phyloP scores from a whole-genome alignment of 164 flowering plant species.

The Pachysandra terminalis region DNA sequence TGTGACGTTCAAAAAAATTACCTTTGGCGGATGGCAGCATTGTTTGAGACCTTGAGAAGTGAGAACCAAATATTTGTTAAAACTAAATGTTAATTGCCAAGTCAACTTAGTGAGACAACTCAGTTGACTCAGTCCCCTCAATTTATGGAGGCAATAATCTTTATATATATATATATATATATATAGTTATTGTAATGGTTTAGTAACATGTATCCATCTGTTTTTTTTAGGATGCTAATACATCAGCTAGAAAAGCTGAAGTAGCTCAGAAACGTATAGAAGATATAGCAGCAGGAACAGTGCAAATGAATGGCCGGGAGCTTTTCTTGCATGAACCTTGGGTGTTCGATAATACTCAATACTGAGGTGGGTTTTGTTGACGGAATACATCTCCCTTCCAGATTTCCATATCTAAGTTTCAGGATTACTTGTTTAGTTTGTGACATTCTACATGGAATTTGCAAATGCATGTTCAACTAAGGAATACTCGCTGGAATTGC shows the following conservation, averaged over 20 bases:
- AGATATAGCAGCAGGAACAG: conserved; percentile 62
- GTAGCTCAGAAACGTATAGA: conserved; percentile 70
- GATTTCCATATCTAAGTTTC: not conserved
- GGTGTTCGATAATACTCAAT: conserved; percentile 65
- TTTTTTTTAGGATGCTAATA: conserved; percentile 56
- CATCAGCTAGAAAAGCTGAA: conserved; percentile 55
- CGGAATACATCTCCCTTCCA: not conserved
- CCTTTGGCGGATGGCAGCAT: too few relatives aligned
- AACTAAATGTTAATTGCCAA: not conserved
- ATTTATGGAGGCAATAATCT: too few relatives aligned
- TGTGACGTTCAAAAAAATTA: too few relatives aligned
- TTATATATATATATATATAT: too few relatives aligned
- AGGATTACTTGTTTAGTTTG: not conserved
- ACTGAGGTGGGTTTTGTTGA: conserved; percentile 24
- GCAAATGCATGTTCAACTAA: not conserved
- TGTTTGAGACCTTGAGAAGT: not conserved
- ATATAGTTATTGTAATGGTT: not conserved
- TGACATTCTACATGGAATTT: not conserved
- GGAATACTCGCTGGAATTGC: not conserved
- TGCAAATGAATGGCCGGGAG: conserved; percentile 82
- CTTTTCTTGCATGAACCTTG: conserved; percentile 73
- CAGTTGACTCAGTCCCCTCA: too few relatives aligned
- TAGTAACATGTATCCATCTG: not conserved
- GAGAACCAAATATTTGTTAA: not conserved
- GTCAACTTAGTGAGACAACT: not conserved